Evolutionary conservation across 345 rosid genomes (phyloP).

Genomic region (Linum tenue): DNA sequence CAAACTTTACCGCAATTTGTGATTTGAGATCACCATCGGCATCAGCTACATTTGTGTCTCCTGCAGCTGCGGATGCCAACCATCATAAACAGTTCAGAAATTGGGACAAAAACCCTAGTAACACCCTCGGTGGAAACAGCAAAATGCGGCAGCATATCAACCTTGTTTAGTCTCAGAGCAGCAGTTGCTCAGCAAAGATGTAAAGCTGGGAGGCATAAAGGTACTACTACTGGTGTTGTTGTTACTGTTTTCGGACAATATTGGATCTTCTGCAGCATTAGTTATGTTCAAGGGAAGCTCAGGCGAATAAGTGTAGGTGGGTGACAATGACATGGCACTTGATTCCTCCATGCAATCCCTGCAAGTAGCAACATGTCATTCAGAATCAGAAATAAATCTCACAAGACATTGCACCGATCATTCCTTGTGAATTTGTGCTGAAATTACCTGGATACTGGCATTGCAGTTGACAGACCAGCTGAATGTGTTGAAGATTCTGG

Average conservation of each 20-base stretch:
- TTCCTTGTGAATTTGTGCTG: neutral
- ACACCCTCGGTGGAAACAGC: neutral
- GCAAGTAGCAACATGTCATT: conserved; percentile 16
- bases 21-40: conserved; percentile 47
- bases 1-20: conserved; percentile 53
- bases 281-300: conserved; percentile 26
- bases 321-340: conserved; percentile 16
- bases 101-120: neutral
- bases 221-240: conserved; percentile 17
- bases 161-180: conserved; percentile 43
- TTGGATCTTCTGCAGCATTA: conserved; percentile 30
- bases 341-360: conserved; percentile 34
- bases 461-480: conserved; percentile 27
- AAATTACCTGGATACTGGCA: conserved; percentile 32
- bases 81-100: conserved; percentile 6
- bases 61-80: conserved; percentile 23
- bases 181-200: conserved; percentile 54
- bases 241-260: conserved; percentile 18
- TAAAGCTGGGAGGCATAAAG: conserved; percentile 68
- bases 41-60: conserved; percentile 21
- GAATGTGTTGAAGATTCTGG: conserved; percentile 45
- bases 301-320: conserved; percentile 22
- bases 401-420: neutral
- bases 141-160: conserved; percentile 15
- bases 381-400: conserved; percentile 13